A percentile compares a stretch with the other conserved stretches of the same genome.
phyloP scores from a whole-genome alignment of 768 basidiomycete genomes.

The Zangia roseola region DNA sequence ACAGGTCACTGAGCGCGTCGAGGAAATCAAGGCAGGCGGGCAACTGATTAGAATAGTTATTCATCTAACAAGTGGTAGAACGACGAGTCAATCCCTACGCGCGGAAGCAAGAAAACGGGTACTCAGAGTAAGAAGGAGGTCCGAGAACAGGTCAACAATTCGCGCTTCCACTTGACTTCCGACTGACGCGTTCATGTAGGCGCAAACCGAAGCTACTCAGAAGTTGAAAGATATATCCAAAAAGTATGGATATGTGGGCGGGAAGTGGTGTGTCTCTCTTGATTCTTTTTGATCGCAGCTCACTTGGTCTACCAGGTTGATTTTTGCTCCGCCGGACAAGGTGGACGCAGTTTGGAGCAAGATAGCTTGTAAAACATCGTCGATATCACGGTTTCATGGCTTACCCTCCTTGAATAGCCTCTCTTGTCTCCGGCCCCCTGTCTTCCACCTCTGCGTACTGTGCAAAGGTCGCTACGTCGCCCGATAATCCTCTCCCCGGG shows the following conservation, averaged over 20 bases:
- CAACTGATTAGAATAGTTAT: not conserved
- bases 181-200: conserved; percentile 35
- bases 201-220: conserved; percentile 55
- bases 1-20: conserved; percentile 53
- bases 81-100: conserved; percentile 61
- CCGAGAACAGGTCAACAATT: conserved; percentile 55
- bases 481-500: conserved; percentile 43
- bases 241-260: conserved; percentile 50
- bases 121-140: conserved; percentile 73
- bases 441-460: conserved; percentile 52
- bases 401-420: conserved; percentile 39
- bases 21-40: conserved; percentile 54
- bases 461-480: conserved; percentile 68
- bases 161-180: not conserved
- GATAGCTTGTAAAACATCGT: conserved; percentile 51
- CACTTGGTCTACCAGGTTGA: conserved; percentile 47
- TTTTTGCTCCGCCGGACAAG: conserved; percentile 60
- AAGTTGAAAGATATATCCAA: conserved; percentile 60
- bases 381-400: not conserved
- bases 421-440: conserved; percentile 62
- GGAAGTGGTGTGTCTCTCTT: conserved; percentile 58
- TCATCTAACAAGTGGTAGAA: conserved; percentile 41
- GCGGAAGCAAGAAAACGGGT: conserved; percentile 71
- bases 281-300: not conserved
- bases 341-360: conserved; percentile 63